These are phyloP conservation scores for Glycyrrhiza uralensis DNA, from an alignment of 306 rosid species.

Conservation along the genomic window DNA sequence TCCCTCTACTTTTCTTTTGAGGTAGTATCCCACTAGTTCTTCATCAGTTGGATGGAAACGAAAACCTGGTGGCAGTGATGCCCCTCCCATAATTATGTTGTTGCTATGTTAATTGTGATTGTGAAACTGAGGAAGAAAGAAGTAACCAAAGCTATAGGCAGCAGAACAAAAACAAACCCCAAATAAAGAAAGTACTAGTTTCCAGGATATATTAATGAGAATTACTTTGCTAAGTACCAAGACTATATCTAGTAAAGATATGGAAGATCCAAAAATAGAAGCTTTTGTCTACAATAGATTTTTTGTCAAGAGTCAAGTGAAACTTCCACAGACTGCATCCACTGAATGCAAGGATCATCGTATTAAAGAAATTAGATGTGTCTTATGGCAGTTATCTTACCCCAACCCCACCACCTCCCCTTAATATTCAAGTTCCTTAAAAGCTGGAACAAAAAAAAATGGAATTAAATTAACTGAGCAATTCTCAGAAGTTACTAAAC, in stretches of 20 bases:
- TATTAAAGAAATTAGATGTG: constrained; percentile 35
- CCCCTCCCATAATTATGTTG: constrained; percentile 21
- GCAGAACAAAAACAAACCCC: background rate
- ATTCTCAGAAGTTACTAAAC: constrained; percentile 27
- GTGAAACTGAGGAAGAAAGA: background rate
- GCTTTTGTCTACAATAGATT: constrained; percentile 55
- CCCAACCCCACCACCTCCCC: constrained; percentile 30
- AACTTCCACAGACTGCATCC: constrained; percentile 47
- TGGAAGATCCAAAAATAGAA: constrained; percentile 85
- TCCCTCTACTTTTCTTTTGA: constrained; percentile 77
- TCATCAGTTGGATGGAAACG: constrained; percentile 94
- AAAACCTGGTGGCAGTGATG: constrained; percentile 79
- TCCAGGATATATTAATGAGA: background rate
- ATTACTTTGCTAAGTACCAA: constrained; percentile 43
- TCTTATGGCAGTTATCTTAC: constrained; percentile 31
- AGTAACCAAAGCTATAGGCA: constrained; percentile 4
- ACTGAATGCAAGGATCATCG: constrained; percentile 64
- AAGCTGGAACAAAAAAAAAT: background rate
- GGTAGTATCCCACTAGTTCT: constrained; percentile 82
- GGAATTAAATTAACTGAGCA: constrained; percentile 3
- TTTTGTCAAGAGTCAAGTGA: constrained; percentile 48
- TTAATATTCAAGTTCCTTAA: constrained; percentile 13
- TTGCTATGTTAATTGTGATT: background rate
- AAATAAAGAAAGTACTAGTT: background rate
- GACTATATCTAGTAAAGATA: constrained; percentile 51